Conservation (phyloP, 1,284 basidiomycete species). For the Leccinum griseonigrum region DNA sequence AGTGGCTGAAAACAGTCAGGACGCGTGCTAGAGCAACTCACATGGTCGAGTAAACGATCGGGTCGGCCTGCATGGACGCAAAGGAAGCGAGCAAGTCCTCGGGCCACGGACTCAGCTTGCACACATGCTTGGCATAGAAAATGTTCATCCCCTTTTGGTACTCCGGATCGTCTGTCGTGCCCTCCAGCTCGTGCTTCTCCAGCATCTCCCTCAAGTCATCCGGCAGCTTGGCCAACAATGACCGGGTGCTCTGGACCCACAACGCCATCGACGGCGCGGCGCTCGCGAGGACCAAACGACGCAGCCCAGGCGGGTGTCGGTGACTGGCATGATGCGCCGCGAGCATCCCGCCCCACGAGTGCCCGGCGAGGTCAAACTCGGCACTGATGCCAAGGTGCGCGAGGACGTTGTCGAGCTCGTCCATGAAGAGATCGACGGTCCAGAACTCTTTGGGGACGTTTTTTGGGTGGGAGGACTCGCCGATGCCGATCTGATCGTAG, state of each 20-base stretch:
- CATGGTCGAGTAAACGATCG: slow-evolving; percentile 20
- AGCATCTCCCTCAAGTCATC: background rate
- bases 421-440: slow-evolving; percentile 47
- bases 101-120: slow-evolving; percentile 18
- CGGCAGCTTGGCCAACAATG: background rate
- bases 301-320: slow-evolving; percentile 44
- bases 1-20: background rate
- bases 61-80: slow-evolving; percentile 11
- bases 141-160: slow-evolving; percentile 23
- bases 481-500: slow-evolving; percentile 50
- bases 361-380: slow-evolving; percentile 44
- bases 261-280: background rate
- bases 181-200: slow-evolving; percentile 7
- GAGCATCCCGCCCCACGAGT: slow-evolving; percentile 56
- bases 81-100: slow-evolving; percentile 17
- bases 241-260: background rate
- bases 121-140: slow-evolving; percentile 25
- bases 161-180: slow-evolving; percentile 19
- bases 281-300: slow-evolving; percentile 27
- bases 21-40: background rate
- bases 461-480: slow-evolving; percentile 43
- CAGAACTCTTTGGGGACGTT: slow-evolving; percentile 38
- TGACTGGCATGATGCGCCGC: slow-evolving; percentile 35
- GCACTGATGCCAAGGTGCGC: slow-evolving; percentile 36
- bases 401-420: slow-evolving; percentile 48